phyloP scores from a whole-genome alignment of 257 asterid genomes.

The Solanum sejunctum region DNA sequence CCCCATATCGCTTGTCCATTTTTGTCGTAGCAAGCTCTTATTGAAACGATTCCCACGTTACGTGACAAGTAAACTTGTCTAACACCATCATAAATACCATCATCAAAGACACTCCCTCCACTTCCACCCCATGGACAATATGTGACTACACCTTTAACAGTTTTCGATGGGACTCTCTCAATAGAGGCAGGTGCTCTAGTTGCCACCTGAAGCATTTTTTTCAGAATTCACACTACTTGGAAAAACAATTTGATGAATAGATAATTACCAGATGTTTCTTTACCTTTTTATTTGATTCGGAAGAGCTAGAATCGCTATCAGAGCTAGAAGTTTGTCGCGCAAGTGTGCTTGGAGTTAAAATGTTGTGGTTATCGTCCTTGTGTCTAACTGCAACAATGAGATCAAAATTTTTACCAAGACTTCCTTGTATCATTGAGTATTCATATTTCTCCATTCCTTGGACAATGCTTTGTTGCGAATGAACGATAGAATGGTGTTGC shows the following conservation, averaged over 20 bases:
- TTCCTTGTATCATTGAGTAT: conserved; percentile 55
- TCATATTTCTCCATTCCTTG: conserved; percentile 20
- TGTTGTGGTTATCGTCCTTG: conserved; percentile 12
- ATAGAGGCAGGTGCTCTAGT: conserved; percentile 7
- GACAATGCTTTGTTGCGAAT: conserved; percentile 11
- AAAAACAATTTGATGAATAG: neutral
- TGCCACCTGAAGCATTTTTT: conserved; percentile 13
- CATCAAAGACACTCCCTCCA: conserved; percentile 64
- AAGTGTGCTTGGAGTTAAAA: conserved; percentile 1
- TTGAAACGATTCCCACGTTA: conserved; percentile 42
- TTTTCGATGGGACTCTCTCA: conserved; percentile 31
- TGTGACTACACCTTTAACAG: conserved; percentile 25
- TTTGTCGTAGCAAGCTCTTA: conserved; percentile 50
- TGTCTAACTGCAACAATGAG: conserved; percentile 51
- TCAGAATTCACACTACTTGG: neutral
- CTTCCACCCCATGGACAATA: conserved; percentile 77
- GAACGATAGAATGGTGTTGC: neutral
- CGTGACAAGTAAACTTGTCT: conserved; percentile 50
- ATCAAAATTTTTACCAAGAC: conserved; percentile 39
- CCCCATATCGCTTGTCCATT: conserved; percentile 61
- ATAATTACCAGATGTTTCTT: neutral
- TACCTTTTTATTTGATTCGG: conserved; percentile 32
- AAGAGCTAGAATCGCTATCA: conserved; percentile 1
- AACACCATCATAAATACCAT: conserved; percentile 66
- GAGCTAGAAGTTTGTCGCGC: conserved; percentile 13